Base-by-base conservation (phyloP, 177 flowering plant genomes). In the Telopea speciosissima region DNA sequence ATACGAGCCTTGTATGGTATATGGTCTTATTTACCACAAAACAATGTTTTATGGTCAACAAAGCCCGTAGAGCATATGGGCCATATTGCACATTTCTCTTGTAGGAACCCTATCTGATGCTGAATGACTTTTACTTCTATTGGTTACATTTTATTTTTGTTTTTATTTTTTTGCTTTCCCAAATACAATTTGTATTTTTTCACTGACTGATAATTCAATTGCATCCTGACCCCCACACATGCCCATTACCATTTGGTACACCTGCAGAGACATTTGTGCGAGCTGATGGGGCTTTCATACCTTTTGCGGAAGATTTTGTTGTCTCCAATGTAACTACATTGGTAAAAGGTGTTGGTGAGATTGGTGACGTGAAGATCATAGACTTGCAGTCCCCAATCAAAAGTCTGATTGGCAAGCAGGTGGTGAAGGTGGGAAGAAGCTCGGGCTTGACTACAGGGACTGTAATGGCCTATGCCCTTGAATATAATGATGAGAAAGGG, bases 401-500 rank as follows among this genome's bases (percentile, higher is more conserved):
- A 72, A 88, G 88, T 80, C 87, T 93, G 44, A 89, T 93, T 8
- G 98, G 98, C 28, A 85, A 85, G 79, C 88, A 86, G 78, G 98
- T 93, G 54, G 81, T 85, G 65, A 93, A 93, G 81, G 93, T 93
- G 31, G 98, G 98, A 73, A 87, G 98, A 78, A 93, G 98, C 81
- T 90, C 96, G 45, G 97, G 97, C 66, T 81, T 90, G 84, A 92
- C 97, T 62, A 80, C 85, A 68, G 97, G 97, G 75, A 93, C 88
- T 22, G 86, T 93, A 65, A 91, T 89, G 93, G 97, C 98, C 11
- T 93, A 93, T 79, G 97, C 93, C 26, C 80, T 93, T 13, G 98
- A 93, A 67, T 93, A 93, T 81, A 93, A 93, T 78, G 98, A 93
- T 68, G 93, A 89, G 75, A 93, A 91, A 79, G 98, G 98, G 67